These are phyloP conservation scores for Skeletonema costatum DNA, from an alignment of 108 stramenopile species.

Conservation along the genomic window DNA sequence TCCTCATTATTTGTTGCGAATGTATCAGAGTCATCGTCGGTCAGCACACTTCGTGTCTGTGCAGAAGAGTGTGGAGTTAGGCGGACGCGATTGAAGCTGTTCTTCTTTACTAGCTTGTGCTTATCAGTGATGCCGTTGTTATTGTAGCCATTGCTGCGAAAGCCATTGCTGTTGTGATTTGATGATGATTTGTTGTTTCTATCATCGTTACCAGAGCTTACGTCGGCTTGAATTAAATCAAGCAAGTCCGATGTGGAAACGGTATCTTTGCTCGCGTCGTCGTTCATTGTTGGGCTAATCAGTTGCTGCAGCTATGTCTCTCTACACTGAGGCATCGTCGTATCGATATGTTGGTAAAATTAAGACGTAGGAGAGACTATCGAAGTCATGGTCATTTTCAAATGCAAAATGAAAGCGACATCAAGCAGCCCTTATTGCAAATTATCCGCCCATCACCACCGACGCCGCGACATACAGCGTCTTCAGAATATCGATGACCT, in stretches of 20 bases:
- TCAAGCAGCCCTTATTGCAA: too few relatives aligned
- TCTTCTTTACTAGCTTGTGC: neutral
- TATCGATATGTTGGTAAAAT: too few relatives aligned
- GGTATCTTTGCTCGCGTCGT: slow-evolving; percentile 21
- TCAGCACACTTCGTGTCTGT: neutral
- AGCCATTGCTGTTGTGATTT: neutral
- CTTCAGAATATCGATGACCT: too few relatives aligned
- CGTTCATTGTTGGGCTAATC: slow-evolving; percentile 1
- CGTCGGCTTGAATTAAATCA: slow-evolving; percentile 39
- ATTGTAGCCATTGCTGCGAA: neutral
- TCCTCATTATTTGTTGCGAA: neutral
- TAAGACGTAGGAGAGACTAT: too few relatives aligned
- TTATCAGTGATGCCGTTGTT: neutral
- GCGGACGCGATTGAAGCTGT: neutral
- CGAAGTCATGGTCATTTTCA: too few relatives aligned
- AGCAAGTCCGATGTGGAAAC: slow-evolving; percentile 29
- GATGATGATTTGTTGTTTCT: neutral
- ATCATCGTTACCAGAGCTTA: neutral
- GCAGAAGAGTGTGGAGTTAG: slow-evolving; percentile 2
- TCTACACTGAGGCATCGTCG: neutral
- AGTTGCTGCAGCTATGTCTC: neutral
- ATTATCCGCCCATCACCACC: too few relatives aligned
- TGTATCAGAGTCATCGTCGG: slow-evolving; percentile 4
- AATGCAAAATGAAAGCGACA: too few relatives aligned
- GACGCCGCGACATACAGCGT: too few relatives aligned